phyloP scores from a whole-genome alignment of 78 protist species.

The Salpingoeca rosetta region DNA sequence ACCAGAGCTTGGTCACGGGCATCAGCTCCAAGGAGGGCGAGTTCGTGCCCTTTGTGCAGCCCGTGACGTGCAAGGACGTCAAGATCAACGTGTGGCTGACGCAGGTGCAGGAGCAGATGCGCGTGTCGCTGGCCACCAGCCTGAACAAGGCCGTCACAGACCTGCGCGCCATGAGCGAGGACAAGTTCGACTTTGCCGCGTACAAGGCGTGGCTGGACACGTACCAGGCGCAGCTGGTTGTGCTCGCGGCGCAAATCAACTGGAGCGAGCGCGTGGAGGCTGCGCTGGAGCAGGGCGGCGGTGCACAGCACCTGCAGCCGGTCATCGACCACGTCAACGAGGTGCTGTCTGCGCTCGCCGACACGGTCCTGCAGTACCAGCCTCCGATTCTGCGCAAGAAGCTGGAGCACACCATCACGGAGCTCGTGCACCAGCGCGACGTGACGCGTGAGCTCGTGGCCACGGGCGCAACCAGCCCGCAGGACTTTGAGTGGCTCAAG shows the following conservation, averaged over 20 bases:
- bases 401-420: constrained; percentile 78
- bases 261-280: constrained; percentile 50
- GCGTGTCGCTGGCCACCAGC: constrained; percentile 47
- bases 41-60: constrained; percentile 50
- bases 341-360: constrained; percentile 58
- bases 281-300: background rate
- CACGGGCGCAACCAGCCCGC: background rate
- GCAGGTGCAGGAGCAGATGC: constrained; percentile 64
- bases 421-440: constrained; percentile 88
- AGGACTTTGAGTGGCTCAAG: constrained; percentile 77
- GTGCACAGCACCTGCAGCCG: background rate
- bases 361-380: constrained; percentile 51
- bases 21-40: constrained; percentile 79
- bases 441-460: constrained; percentile 41
- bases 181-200: background rate
- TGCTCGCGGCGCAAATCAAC: constrained; percentile 45
- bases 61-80: constrained; percentile 40
- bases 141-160: constrained; percentile 26
- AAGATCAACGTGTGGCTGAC: constrained; percentile 76
- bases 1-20: constrained; percentile 36
- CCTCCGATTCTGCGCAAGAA: constrained; percentile 57
- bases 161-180: background rate
- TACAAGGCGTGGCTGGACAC: constrained; percentile 54
- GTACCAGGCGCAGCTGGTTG: constrained; percentile 70
- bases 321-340: constrained; percentile 12